Base-by-base conservation (phyloP, 139 green algal genomes). In the Chlamydomonas sp. region DNA sequence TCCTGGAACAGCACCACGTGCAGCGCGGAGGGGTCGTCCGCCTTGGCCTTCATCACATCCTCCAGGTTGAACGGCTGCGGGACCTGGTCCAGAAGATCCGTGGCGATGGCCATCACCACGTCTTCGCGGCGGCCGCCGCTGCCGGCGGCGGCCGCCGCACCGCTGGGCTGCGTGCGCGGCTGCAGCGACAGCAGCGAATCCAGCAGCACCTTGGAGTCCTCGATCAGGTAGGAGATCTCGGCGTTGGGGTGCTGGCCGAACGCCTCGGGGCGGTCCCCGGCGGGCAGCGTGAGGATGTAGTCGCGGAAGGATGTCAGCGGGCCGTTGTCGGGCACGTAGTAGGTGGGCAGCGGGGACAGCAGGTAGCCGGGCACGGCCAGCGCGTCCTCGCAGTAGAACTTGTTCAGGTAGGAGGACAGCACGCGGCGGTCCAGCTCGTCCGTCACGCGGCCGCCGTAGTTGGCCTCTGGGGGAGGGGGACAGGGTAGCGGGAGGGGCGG, bases 241-340 rank as follows among this genome's bases (percentile, higher is more conserved):
- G 96, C 96, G 90, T 98, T 98, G 67, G 94, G 82, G 91, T 98
- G 96, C 95, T 97, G 95, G 5, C 96, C 96, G 90, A 98, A 98
- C 10, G 95, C 95, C 91, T 98, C 96, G 6, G 96, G 93, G 17
- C 91, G 90, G 88, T 96, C 94, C 12, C 91, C 72, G 59, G 83
- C 59, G 2, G 96, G 96, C 88, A 98, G 90, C 17, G 92, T 95
- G 8, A 84, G 60, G 78, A 96, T 95, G 89, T 96, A 95, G 80
- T 95, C 90, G 74, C 90, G 93, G 93, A 95, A 96, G 60, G 60
- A 89, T 73, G 92, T 78, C 78, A 98, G 79, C 59, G 90, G 79
- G 74, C 91, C 92, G 59, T 95, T 91, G 63, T 96, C 92, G 2
- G 96, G 96, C 74, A 97, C 94, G 91, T 95, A 97, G 91, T 96